Conservation (phyloP, 345 rosid genomes). For the Salix viminalis region DNA sequence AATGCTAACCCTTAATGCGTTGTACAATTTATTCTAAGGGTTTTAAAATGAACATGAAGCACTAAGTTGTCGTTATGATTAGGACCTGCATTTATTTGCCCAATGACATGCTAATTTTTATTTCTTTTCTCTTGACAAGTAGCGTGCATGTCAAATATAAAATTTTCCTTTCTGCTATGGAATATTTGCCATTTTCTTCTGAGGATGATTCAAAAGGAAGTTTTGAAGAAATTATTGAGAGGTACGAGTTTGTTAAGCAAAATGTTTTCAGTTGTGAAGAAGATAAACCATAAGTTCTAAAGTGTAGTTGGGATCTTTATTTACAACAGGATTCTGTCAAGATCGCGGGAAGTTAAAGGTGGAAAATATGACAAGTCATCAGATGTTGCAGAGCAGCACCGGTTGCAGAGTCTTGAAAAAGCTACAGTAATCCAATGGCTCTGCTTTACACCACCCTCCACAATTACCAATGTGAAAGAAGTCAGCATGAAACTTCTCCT, state of each 20-base stretch:
- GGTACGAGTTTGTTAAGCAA: conserved; percentile 41
- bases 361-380: conserved; percentile 70
- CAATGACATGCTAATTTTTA: not conserved
- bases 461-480: conserved; percentile 59
- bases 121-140: conserved; percentile 12
- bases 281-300: not conserved
- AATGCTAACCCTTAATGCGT: not conserved
- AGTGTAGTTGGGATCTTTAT: not conserved
- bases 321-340: conserved; percentile 68
- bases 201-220: conserved; percentile 72
- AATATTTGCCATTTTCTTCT: conserved; percentile 72
- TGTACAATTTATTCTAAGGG: not conserved
- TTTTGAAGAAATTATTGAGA: conserved; percentile 94
- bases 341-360: conserved; percentile 78
- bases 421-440: conserved; percentile 95
- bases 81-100: not conserved
- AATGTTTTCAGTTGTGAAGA: conserved; percentile 6
- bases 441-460: conserved; percentile 94
- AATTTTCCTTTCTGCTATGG: conserved; percentile 88
- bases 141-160: conserved; percentile 89
- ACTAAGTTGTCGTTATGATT: not conserved
- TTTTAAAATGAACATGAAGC: conserved; percentile 2
- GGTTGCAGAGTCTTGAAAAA: conserved; percentile 86
- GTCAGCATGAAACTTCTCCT: conserved; percentile 65
- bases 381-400: conserved; percentile 90